Evolutionary conservation across 139 green algal species (phyloP).

Genomic region (Eudorina sp.): DNA sequence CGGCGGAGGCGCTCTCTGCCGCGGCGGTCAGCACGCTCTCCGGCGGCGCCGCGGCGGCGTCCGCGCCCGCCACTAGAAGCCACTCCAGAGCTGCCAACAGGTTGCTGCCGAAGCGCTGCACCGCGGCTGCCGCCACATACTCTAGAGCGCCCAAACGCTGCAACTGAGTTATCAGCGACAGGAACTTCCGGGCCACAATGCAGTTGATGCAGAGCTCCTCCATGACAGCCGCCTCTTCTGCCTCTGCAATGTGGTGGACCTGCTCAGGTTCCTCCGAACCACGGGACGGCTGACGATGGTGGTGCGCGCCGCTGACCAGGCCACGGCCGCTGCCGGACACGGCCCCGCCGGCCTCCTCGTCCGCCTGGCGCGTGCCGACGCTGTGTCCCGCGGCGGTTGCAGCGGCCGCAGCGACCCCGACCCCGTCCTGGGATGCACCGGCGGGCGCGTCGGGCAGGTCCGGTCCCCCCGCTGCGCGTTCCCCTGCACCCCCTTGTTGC

Average conservation of each 20-base stretch:
- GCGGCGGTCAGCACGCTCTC: slow-evolving; percentile 28
- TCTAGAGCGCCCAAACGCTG: slow-evolving; percentile 69
- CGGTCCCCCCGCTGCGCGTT: not conserved
- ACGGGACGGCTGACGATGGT: not conserved
- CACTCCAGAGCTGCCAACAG: slow-evolving; percentile 68
- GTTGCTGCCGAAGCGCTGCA: slow-evolving; percentile 72
- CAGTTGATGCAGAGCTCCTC: slow-evolving; percentile 61
- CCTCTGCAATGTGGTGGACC: not conserved
- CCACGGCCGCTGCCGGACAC: not conserved
- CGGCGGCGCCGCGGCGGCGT: slow-evolving; percentile 31
- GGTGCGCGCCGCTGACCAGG: not conserved
- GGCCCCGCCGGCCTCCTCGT: not conserved
- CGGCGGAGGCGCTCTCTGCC: slow-evolving; percentile 16
- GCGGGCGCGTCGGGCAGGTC: not conserved
- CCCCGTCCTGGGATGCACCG: not conserved
- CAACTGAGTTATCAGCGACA: slow-evolving; percentile 60
- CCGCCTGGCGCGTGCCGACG: not conserved
- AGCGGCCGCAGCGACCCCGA: not conserved
- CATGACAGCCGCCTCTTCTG: slow-evolving; percentile 45
- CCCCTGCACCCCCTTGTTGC: not conserved
- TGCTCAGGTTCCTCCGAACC: slow-evolving; percentile 29
- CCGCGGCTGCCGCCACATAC: slow-evolving; percentile 62
- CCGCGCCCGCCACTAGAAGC: slow-evolving; percentile 66
- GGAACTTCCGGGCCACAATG: slow-evolving; percentile 56
- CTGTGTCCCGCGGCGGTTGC: not conserved